A percentile compares a stretch with the other conserved stretches of the same genome.
These are phyloP conservation scores for Deakozyma indianensis DNA, from an alignment of 805 yeast species.

Conservation along the genomic window DNA sequence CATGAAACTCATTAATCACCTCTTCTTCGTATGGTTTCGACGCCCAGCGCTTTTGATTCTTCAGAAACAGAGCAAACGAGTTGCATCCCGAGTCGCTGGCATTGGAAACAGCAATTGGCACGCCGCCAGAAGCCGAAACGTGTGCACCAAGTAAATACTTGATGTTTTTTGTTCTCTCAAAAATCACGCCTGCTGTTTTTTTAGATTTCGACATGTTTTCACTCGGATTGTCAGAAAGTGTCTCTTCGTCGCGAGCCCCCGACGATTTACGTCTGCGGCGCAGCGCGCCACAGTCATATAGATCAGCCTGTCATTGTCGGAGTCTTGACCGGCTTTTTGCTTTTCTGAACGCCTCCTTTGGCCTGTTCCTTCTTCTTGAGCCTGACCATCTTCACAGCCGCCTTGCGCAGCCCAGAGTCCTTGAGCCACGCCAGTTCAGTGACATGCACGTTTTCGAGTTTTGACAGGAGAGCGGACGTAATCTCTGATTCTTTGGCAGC, in stretches of 20 bases:
- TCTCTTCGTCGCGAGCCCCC: slow-evolving; percentile 3
- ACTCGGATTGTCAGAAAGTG: slow-evolving; percentile 2
- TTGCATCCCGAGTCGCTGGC: slow-evolving; percentile 50
- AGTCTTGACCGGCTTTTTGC: too few species aligned
- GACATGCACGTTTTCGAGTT: neutral
- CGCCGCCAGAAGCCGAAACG: slow-evolving; percentile 68
- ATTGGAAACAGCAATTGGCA: slow-evolving; percentile 51
- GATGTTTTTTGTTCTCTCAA: slow-evolving; percentile 29
- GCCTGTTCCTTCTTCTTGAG: slow-evolving; percentile 2
- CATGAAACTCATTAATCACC: slow-evolving; percentile 53
- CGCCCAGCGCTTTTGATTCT: slow-evolving; percentile 84
- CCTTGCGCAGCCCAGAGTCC: neutral
- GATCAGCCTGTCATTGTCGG: too few species aligned
- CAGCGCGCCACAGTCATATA: too few species aligned
- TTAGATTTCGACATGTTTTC: slow-evolving; percentile 2
- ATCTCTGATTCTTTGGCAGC: neutral
- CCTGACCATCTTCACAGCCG: neutral
- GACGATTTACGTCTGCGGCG: too few species aligned
- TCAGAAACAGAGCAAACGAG: slow-evolving; percentile 80
- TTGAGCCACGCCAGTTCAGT: neutral
- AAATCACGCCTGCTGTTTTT: slow-evolving; percentile 14
- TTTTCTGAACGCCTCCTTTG: neutral
- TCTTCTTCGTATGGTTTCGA: slow-evolving; percentile 59
- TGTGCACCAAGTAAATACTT: slow-evolving; percentile 78
- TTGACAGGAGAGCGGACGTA: neutral